These are phyloP conservation scores for Orbilia brochopaga DNA, from an alignment of 2,329 filamentous ascomycete genomes.

Conservation along the genomic window DNA sequence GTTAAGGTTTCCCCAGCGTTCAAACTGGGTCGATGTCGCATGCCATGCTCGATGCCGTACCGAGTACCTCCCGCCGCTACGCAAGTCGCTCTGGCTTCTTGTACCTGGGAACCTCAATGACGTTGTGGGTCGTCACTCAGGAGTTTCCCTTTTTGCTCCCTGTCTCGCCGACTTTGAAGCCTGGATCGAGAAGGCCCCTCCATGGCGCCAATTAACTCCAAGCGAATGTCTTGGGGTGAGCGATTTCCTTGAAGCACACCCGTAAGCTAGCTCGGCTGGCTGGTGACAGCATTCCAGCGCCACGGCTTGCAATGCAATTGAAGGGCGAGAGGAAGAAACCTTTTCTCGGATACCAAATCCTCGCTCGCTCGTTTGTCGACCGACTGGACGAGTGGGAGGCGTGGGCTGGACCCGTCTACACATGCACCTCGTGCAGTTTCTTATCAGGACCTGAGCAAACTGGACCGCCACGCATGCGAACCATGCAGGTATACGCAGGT, in stretches of 20 bases:
- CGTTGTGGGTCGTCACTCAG: neutral
- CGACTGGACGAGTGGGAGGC: neutral
- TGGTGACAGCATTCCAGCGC: neutral
- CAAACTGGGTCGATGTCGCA: constrained; percentile 2
- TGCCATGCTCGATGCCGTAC: neutral
- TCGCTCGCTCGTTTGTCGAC: neutral
- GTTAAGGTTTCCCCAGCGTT: neutral
- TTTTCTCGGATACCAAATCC: neutral
- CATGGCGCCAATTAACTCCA: neutral
- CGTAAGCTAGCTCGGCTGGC: neutral
- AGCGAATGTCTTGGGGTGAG: neutral
- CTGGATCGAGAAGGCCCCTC: neutral
- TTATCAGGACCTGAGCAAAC: neutral
- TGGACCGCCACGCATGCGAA: neutral
- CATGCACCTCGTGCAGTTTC: neutral
- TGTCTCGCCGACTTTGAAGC: constrained; percentile 3
- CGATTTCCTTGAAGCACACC: neutral
- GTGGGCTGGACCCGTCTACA: neutral
- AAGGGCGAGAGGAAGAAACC: neutral
- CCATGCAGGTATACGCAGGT: neutral
- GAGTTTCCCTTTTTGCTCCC: neutral
- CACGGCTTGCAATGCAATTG: neutral
- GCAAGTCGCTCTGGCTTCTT: too few species aligned
- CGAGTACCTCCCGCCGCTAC: neutral
- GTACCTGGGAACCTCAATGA: neutral